Evolutionary conservation across 176 grass and related monocot genomes (phyloP), one percentile per base, ranked within the genome.

Genomic region (Aegilops umbellulata): DNA sequence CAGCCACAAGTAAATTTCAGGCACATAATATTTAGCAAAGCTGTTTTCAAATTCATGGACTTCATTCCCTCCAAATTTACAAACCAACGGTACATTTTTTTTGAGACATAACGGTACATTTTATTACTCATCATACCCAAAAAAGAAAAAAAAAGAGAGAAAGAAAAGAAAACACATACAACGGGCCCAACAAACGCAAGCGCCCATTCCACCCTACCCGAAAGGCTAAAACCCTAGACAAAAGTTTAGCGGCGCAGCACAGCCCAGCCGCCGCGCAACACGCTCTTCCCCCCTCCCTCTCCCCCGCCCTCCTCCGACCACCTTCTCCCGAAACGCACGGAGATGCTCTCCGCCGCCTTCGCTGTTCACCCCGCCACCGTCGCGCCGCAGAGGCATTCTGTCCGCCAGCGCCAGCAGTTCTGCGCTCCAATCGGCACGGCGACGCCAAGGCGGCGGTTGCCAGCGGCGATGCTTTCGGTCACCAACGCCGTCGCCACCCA

Each of bases 321-420:
- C 15, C 15, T 61, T 46, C 23, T 27, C 61, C 22, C 4, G 7
- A 65, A 31, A 11, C 19, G 3, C n/a, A 38, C 39, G 15, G 65
- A 83, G 13, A 90, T 90, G 89, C 24, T 79, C 19, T 76, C 73
- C 74, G 34, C 84, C 58, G 65, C 42, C 80, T 34, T 83, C 74
- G 13, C 66, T 3, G 73, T 25, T 22, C 57, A 90, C 66, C 71
- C 70, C 1, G 70, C 78, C 46, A 20, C 58, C 35, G 11, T 66
- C 58, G 31, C 61, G 74, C 25, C 72, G 65, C 84, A 7, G 35
- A 53, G 39, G 79, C 14, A 7, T 34, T 62, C 53, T 4, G 17
- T 55, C 73, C 83, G 53, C 73, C 73, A 24, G 60, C 20, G 58
- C 57, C 57, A 66, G 42, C 65, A 35, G 4, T 53, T 74, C 58